Conservation (phyloP, 2,329 filamentous ascomycete species). For the Paraconiothyrium sp. region DNA sequence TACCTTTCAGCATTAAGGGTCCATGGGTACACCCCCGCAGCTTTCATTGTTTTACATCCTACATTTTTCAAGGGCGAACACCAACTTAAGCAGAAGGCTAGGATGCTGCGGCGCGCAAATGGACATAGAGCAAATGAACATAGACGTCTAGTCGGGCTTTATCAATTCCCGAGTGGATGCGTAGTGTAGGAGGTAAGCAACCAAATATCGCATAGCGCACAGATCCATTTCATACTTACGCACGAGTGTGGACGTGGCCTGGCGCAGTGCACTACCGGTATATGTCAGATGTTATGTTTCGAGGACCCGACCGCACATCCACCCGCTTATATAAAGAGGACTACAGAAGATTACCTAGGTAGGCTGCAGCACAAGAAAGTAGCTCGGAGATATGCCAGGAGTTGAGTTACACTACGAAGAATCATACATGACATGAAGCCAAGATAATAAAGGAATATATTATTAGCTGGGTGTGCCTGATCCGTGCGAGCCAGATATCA, state of each 20-base stretch:
- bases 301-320: neutral
- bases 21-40: no score
- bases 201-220: neutral
- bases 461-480: no score
- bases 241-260: neutral
- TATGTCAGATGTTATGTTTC: slow-evolving; percentile 1
- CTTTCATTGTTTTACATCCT: no score
- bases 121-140: no score
- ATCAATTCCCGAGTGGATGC: neutral
- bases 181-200: neutral
- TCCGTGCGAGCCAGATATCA: neutral
- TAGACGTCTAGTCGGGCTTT: neutral
- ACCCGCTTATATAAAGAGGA: neutral
- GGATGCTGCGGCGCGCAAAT: no score
- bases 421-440: neutral
- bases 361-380: neutral
- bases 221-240: neutral
- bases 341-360: neutral
- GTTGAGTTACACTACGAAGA: neutral
- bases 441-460: no score
- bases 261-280: neutral
- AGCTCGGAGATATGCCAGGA: neutral
- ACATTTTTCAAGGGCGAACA: no score
- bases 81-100: no score
- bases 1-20: no score